Evolutionary conservation across 2,329 filamentous ascomycete genomes (phyloP), one percentile per base, ranked within the genome.

Genomic region (Sarocladiaceae sp.): DNA sequence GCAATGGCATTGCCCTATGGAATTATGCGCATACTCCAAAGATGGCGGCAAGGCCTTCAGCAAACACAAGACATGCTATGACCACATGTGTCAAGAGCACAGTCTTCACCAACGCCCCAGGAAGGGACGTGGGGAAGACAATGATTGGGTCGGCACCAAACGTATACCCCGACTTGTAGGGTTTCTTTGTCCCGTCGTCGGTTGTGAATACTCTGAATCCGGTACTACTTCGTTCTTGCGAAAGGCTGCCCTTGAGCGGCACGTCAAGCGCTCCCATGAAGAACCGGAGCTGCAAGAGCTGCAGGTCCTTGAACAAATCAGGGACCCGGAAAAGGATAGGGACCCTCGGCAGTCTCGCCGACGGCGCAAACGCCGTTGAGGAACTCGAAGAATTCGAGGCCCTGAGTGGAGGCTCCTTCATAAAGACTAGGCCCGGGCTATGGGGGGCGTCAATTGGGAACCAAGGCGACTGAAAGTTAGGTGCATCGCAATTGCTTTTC

Each of bases 401-500:
- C n/a, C n/a, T n/a, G n/a, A n/a, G n/a, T n/a, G n/a, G n/a, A n/a
- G n/a, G n/a, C n/a, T n/a, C n/a, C n/a, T n/a, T n/a, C n/a, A n/a
- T n/a, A n/a, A n/a, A n/a, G n/a, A n/a, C n/a, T n/a, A n/a, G n/a
- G n/a, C n/a, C n/a, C n/a, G n/a, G n/a, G n/a, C n/a, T n/a, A n/a
- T n/a, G n/a, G 29, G 29, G 15, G 40, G 23, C 23, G 25, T 18
- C 22, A 26, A n/a, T n/a, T 26, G 37, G 37, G 37, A 8, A 23
- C 22, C 7, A 48, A 20, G 44, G 28, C n/a, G 11, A 11, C 10
- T 18, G 25, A 17, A 20, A 10, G 33, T 5, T 7, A 48, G 25
- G 44, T 48, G 44, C 44, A 48, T 33, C 33, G 44, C 44, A 17
- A 33, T 48, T 48, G 44, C 26, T 33, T 31, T 33, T 18, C 18